These are phyloP conservation scores for Lojkania enalia DNA, from an alignment of 2,329 filamentous ascomycete genomes.

Conservation along the genomic window DNA sequence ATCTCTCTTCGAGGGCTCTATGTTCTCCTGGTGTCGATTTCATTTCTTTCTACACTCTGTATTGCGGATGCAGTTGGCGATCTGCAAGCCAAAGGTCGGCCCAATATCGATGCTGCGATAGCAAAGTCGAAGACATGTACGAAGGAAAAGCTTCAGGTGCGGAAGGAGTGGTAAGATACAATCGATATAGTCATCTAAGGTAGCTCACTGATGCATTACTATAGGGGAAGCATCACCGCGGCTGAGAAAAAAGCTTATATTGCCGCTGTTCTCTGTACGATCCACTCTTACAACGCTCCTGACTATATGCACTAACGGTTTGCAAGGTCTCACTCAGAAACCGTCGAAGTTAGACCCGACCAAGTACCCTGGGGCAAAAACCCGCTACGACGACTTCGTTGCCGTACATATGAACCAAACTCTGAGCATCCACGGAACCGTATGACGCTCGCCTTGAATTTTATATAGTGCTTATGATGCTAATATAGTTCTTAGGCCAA, in stretches of 20 bases:
- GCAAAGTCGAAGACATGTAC: conserved; percentile 35
- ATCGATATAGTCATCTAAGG: neutral
- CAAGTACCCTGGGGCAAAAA: conserved; percentile 36
- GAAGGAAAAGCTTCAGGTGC: conserved; percentile 34
- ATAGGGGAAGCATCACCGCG: conserved; percentile 33
- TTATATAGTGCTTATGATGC: neutral
- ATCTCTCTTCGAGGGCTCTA: conserved; percentile 24
- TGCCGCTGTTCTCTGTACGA: conserved; percentile 38
- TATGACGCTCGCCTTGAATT: conserved; percentile 2
- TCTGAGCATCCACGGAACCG: conserved; percentile 37
- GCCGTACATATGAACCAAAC: conserved; percentile 44
- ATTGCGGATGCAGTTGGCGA: conserved; percentile 32
- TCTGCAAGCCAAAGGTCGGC: conserved; percentile 30
- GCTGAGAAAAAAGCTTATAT: conserved; percentile 43
- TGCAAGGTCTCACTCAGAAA: conserved; percentile 23
- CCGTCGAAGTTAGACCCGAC: conserved; percentile 27
- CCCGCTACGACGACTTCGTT: conserved; percentile 44
- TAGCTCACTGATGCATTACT: conserved; percentile 5
- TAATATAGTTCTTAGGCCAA: conserved; percentile 25
- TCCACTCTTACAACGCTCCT: neutral
- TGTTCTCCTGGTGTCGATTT: conserved; percentile 24
- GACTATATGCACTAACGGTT: conserved; percentile 11
- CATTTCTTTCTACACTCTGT: conserved; percentile 24
- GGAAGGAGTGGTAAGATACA: conserved; percentile 33
- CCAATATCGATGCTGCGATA: conserved; percentile 30